These are phyloP conservation scores for Amoebophrya sp. DNA, from an alignment of 169 alveolate genomes.

Conservation along the genomic window DNA sequence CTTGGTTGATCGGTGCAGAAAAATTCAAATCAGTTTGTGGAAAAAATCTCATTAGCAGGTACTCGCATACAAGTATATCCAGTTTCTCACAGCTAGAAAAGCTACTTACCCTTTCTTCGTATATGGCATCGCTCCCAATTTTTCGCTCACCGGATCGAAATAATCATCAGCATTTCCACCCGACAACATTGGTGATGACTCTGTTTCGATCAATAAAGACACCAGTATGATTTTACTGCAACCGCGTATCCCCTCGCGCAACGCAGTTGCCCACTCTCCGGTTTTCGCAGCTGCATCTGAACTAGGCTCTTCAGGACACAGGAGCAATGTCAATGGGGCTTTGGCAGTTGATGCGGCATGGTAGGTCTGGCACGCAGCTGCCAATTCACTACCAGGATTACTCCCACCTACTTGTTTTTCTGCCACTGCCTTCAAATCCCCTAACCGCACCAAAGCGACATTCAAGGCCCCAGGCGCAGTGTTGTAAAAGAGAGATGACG, in stretches of 20 bases:
- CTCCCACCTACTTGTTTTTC: background rate
- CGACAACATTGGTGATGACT: background rate
- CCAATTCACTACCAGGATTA: background rate
- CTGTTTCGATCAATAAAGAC: background rate
- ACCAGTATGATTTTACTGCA: background rate
- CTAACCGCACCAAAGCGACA: background rate
- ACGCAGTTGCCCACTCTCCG: background rate
- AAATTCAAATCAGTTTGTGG: no score
- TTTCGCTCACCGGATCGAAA: background rate
- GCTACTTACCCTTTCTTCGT: background rate
- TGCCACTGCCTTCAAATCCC: background rate
- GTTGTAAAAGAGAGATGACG: background rate
- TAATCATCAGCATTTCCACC: background rate
- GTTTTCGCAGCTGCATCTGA: no score
- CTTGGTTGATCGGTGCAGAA: no score
- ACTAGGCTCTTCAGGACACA: background rate
- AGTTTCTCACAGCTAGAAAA: no score
- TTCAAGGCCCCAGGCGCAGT: no score
- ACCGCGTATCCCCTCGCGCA: background rate
- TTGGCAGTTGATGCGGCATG: background rate
- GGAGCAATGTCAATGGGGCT: background rate
- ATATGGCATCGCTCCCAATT: background rate
- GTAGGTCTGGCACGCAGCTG: background rate
- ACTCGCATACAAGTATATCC: no score
- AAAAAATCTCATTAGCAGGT: no score